Conservation (phyloP, 257 asterid genomes). For the Haberlea rhodopensis region DNA sequence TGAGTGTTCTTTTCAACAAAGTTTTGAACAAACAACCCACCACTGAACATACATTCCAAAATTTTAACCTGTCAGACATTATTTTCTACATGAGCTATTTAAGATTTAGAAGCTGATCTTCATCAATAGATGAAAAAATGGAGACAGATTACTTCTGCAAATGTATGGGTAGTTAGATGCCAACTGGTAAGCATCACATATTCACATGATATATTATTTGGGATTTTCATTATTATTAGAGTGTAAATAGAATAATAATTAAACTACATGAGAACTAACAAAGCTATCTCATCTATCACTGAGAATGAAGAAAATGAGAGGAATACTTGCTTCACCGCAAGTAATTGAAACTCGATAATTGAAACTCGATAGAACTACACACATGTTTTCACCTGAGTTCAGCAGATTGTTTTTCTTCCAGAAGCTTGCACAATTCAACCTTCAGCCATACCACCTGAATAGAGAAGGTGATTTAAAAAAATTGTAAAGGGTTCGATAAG, state of each 20-base stretch:
- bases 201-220: not conserved
- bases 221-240: no score
- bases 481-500: constrained; percentile 12
- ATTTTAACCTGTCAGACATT: not conserved
- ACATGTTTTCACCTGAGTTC: constrained; percentile 65
- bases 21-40: no score
- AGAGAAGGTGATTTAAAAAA: constrained; percentile 7
- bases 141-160: not conserved
- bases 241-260: not conserved
- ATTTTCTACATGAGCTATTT: not conserved
- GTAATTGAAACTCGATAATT: not conserved
- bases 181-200: not conserved
- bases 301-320: not conserved
- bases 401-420: constrained; percentile 84
- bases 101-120: not conserved
- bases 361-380: not conserved
- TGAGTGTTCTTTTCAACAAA: not conserved
- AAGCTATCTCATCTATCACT: not conserved
- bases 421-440: constrained; percentile 83
- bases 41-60: no score
- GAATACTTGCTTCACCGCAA: not conserved
- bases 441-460: constrained; percentile 65
- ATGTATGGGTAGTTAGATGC: not conserved
- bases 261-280: not conserved
- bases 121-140: not conserved